phyloP scores from a whole-genome alignment of 225 moss, liverwort and hornwort species.

The Lunularia cruciata region DNA sequence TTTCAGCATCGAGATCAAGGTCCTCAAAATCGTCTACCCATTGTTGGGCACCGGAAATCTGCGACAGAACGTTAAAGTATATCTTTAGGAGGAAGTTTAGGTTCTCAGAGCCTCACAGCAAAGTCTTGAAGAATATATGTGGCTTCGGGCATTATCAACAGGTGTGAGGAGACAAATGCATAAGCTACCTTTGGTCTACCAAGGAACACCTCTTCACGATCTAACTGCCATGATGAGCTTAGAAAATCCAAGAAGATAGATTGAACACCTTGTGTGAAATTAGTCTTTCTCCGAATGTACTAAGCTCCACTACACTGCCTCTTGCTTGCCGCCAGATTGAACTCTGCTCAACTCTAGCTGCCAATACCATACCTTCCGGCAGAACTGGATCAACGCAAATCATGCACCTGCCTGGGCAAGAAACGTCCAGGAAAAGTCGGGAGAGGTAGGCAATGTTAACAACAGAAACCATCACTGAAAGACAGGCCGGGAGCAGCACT shows the following conservation, averaged over 20 bases:
- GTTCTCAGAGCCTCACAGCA: no score
- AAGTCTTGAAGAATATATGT: no score
- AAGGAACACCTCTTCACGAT: no score
- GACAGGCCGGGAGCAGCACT: no score
- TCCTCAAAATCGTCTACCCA: constrained; percentile 57
- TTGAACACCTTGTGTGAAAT: constrained; percentile 45
- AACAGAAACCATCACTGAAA: no score
- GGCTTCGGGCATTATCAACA: no score
- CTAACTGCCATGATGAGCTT: no score
- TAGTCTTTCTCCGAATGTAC: constrained; percentile 58
- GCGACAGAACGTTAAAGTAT: neutral
- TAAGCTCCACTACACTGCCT: constrained; percentile 76
- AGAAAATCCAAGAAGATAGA: neutral
- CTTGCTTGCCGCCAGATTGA: constrained; percentile 70
- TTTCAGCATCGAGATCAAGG: constrained; percentile 18
- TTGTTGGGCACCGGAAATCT: constrained; percentile 69
- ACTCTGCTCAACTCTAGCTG: constrained; percentile 53
- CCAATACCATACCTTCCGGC: constrained; percentile 53
- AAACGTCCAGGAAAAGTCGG: no score
- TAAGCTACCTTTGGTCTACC: no score
- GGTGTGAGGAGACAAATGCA: no score
- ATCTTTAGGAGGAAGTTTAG: neutral
- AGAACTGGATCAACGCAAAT: constrained; percentile 55
- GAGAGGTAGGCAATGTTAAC: no score
- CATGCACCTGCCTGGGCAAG: constrained; percentile 53